A percentile compares a stretch with the other conserved stretches of the same genome.
phyloP scores from a whole-genome alignment of 2,329 filamentous ascomycete genomes.

The Byssoonygena ceratinophila region DNA sequence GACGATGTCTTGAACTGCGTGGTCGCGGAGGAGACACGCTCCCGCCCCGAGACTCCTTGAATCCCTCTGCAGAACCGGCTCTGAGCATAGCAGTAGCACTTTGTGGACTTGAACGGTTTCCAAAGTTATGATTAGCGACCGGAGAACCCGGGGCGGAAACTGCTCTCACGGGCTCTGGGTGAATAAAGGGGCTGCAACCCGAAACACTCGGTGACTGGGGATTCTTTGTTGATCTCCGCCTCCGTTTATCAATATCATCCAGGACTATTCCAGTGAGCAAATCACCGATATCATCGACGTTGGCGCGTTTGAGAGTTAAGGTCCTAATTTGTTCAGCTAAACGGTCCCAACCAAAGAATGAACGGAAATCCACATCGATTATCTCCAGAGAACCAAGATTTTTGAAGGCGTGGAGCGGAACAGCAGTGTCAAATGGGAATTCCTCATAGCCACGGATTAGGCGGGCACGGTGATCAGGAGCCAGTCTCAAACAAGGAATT shows the following conservation, averaged over 20 bases:
- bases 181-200: conserved; percentile 47
- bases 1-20: conserved; percentile 60
- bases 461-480: conserved; percentile 84
- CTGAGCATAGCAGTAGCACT: conserved; percentile 39
- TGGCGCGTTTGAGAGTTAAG: conserved; percentile 75
- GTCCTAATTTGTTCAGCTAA: conserved; percentile 85
- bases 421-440: conserved; percentile 94
- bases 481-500: conserved; percentile 79
- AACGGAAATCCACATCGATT: conserved; percentile 87
- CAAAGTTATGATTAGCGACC: conserved; percentile 38
- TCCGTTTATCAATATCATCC: conserved; percentile 89
- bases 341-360: conserved; percentile 95
- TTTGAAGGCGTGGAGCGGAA: conserved; percentile 94
- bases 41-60: conserved; percentile 42
- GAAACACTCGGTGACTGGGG: conserved; percentile 68
- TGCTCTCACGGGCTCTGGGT: conserved; percentile 57
- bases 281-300: conserved; percentile 80
- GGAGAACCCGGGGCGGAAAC: conserved; percentile 59
- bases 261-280: conserved; percentile 85
- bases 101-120: conserved; percentile 42
- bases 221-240: conserved; percentile 75
- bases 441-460: conserved; percentile 91
- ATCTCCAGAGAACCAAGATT: conserved; percentile 91
- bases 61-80: conserved; percentile 45
- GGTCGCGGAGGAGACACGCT: conserved; percentile 77